Conservation (phyloP, 306 rosid genomes). For the Acacia crassicarpa region DNA sequence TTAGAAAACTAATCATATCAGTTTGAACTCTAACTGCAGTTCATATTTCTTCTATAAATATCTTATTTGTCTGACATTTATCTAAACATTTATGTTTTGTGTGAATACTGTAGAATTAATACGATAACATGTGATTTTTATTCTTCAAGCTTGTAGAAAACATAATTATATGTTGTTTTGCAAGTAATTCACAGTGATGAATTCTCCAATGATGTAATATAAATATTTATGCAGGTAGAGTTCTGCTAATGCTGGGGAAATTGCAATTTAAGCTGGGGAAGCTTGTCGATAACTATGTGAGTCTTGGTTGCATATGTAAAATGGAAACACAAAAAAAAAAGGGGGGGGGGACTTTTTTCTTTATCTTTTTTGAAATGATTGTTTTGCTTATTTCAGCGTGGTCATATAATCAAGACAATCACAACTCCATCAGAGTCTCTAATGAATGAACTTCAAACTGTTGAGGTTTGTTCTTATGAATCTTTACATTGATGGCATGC, state of each 20-base stretch:
- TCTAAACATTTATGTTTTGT: not conserved
- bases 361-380: slow-evolving; percentile 10
- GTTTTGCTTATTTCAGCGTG: slow-evolving; percentile 64
- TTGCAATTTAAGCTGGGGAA: slow-evolving; percentile 73
- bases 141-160: not conserved
- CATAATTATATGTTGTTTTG: not conserved
- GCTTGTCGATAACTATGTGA: slow-evolving; percentile 74
- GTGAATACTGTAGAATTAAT: not conserved
- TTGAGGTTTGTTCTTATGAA: slow-evolving; percentile 67
- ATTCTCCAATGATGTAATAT: slow-evolving; percentile 3
- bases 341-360: not conserved
- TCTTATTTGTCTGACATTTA: not conserved
- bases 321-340: not conserved
- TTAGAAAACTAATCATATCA: not conserved
- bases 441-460: slow-evolving; percentile 89
- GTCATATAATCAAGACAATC: slow-evolving; percentile 85
- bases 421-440: slow-evolving; percentile 94
- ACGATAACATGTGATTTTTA: not conserved
- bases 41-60: not conserved
- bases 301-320: slow-evolving; percentile 24
- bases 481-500: slow-evolving; percentile 6
- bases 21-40: not conserved
- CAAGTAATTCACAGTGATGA: not conserved
- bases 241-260: slow-evolving; percentile 75
- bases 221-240: slow-evolving; percentile 53